phyloP scores from a whole-genome alignment of 2,329 filamentous ascomycete genomes.

The Ustulina deusta region DNA sequence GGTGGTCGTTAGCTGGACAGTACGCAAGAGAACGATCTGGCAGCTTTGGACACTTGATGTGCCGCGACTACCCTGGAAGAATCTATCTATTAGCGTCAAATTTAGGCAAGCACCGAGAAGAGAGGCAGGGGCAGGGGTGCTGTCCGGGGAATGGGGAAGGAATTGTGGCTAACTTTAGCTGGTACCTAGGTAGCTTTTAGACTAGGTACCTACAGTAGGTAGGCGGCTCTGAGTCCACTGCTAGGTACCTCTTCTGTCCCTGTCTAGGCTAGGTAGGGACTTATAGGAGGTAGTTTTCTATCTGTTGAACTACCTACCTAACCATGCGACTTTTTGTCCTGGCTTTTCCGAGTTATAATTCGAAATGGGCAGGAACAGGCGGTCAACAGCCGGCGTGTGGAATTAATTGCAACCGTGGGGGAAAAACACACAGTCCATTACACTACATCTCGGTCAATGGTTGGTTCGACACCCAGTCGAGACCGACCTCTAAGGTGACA shows the following conservation, averaged over 20 bases:
- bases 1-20: too few relatives aligned
- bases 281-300: neutral
- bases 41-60: slow-evolving; percentile 5
- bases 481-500: slow-evolving; percentile 36
- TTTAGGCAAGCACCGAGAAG: slow-evolving; percentile 36
- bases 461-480: slow-evolving; percentile 19
- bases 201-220: too few relatives aligned
- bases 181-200: neutral
- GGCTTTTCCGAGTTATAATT: neutral
- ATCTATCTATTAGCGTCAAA: slow-evolving; percentile 23
- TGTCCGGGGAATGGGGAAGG: slow-evolving; percentile 1
- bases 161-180: neutral
- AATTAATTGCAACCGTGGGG: slow-evolving; percentile 11
- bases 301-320: neutral
- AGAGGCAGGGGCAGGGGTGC: slow-evolving; percentile 27
- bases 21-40: neutral
- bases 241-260: too few relatives aligned
- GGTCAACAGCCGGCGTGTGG: slow-evolving; percentile 20
- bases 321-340: neutral
- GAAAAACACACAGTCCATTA: neutral
- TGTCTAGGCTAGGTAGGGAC: neutral
- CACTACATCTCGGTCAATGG: slow-evolving; percentile 16
- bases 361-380: slow-evolving; percentile 9
- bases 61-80: slow-evolving; percentile 16
- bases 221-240: too few relatives aligned